Evolutionary conservation across 2,329 filamentous ascomycete species (phyloP).

Genomic region (Chrysosporium queenslandicum): DNA sequence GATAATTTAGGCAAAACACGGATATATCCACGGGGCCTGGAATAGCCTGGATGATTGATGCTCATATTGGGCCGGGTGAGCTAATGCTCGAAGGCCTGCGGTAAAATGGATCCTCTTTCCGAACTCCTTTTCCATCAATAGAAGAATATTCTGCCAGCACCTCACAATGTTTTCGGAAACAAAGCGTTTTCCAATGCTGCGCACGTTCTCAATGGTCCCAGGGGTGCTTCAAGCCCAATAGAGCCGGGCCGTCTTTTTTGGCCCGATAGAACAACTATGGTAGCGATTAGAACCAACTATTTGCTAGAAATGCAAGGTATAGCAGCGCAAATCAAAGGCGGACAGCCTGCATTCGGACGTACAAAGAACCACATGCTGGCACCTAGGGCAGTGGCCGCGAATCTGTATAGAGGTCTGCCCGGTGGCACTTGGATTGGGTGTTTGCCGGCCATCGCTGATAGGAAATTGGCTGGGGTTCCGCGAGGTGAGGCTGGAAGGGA

Average conservation of each 20-base stretch:
- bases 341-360: slow-evolving; percentile 34
- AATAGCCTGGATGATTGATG: neutral
- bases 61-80: neutral
- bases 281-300: slow-evolving; percentile 17
- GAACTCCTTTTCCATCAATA: neutral
- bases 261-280: slow-evolving; percentile 87
- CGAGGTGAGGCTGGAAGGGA: neutral
- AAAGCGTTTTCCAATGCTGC: neutral
- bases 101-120: neutral
- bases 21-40: neutral
- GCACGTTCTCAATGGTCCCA: slow-evolving; percentile 67
- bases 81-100: neutral
- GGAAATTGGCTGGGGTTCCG: neutral
- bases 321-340: neutral
- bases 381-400: slow-evolving; percentile 74
- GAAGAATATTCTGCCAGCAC: neutral
- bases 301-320: neutral
- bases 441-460: slow-evolving; percentile 18
- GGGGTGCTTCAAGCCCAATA: slow-evolving; percentile 90
- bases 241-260: slow-evolving; percentile 85
- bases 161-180: neutral
- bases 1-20: neutral
- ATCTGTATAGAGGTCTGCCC: slow-evolving; percentile 63
- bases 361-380: slow-evolving; percentile 99
- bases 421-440: slow-evolving; percentile 47